These are phyloP conservation scores for Clitopilus passeckerianus DNA, from an alignment of 768 basidiomycete genomes.

Conservation along the genomic window DNA sequence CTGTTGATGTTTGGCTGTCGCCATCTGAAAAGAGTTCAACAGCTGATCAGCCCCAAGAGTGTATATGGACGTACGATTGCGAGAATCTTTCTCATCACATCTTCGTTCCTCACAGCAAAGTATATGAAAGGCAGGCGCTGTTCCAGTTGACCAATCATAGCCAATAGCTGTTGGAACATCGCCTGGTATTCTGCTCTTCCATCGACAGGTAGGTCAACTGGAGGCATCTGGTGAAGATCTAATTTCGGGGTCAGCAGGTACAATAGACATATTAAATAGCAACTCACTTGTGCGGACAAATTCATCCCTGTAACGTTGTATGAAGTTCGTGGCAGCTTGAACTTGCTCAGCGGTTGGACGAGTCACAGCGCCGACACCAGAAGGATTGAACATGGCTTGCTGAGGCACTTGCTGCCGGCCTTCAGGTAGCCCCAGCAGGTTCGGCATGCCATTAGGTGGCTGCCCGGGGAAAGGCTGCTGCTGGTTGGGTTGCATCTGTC, in stretches of 20 bases:
- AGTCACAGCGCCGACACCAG: not conserved
- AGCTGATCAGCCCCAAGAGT: not conserved
- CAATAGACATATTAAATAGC: no score
- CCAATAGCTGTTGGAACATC: conserved; percentile 44
- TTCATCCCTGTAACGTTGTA: not conserved
- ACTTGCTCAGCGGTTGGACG: conserved; percentile 26
- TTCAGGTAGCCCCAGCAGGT: not conserved
- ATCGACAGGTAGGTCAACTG: conserved; percentile 42
- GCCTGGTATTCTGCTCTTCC: conserved; percentile 49
- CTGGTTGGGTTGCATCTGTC: not conserved
- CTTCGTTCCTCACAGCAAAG: conserved; percentile 42
- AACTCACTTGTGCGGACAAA: no score
- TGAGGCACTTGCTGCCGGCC: no score
- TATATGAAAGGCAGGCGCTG: conserved; percentile 41
- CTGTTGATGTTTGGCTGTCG: conserved; percentile 41
- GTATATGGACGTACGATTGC: conserved; percentile 41
- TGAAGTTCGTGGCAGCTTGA: not conserved
- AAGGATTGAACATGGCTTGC: not conserved
- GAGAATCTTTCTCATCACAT: conserved; percentile 42
- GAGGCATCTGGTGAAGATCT: conserved; percentile 30
- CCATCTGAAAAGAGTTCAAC: conserved; percentile 25
- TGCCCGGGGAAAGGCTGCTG: not conserved
- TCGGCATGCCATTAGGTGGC: not conserved
- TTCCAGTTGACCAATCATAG: conserved; percentile 43
- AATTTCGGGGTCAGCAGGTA: not conserved